Percentiles rank a stretch among this genome's conserved stretches.
phyloP scores from a whole-genome alignment of 2,329 filamentous ascomycete species.

The Penicillium digitatum region DNA sequence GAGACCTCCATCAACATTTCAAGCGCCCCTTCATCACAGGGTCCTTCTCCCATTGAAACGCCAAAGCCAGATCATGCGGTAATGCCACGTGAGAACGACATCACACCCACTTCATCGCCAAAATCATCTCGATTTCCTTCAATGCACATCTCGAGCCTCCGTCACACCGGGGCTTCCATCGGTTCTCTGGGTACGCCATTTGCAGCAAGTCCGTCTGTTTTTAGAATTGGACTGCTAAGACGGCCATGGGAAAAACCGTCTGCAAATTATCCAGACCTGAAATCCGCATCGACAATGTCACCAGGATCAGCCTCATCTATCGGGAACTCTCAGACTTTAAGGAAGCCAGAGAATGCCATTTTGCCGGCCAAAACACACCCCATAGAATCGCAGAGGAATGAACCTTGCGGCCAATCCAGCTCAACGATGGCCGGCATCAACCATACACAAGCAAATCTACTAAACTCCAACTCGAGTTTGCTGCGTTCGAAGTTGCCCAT shows the following conservation, averaged over 20 bases:
- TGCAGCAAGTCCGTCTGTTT: not conserved
- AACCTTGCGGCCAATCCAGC: not conserved
- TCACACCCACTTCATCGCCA: not conserved
- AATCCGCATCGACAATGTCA: not conserved
- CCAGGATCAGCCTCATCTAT: not conserved
- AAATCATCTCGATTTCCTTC: not conserved
- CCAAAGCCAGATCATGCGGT: not conserved
- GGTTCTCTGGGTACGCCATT: not conserved
- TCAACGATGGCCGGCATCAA: not conserved
- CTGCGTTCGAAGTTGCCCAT: constrained; percentile 3
- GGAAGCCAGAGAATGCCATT: not conserved
- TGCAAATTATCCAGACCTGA: not conserved
- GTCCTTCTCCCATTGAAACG: not conserved
- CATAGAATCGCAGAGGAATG: not conserved
- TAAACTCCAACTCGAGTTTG: not conserved
- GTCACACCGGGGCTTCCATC: not conserved
- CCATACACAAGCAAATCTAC: not conserved
- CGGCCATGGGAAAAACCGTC: not conserved
- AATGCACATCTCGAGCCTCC: not conserved
- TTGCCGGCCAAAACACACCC: not conserved
- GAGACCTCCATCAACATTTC: not conserved
- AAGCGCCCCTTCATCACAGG: not conserved
- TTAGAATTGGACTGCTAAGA: constrained; percentile 1
- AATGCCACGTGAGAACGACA: not conserved
- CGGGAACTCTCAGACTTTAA: not conserved